phyloP scores from a whole-genome alignment of 2,329 filamentous ascomycete species.

The Cadophora sp. region DNA sequence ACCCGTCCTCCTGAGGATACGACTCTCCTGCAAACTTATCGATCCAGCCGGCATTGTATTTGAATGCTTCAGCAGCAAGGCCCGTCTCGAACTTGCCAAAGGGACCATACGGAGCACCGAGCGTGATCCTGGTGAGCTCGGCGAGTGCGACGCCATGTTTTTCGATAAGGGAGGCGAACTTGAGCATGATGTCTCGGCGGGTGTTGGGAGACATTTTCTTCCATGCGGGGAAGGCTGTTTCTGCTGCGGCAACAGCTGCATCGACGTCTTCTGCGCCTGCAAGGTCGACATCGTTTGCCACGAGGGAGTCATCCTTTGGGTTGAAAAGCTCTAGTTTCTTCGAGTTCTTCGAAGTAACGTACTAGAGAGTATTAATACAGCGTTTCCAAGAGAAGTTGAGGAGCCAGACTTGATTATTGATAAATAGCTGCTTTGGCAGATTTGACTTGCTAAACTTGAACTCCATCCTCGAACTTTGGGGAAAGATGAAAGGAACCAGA shows the following conservation, averaged over 20 bases:
- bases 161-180: slow-evolving; percentile 53
- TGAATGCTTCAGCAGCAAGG: slow-evolving; percentile 39
- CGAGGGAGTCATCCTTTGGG: slow-evolving; percentile 55
- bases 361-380: too few relatives aligned
- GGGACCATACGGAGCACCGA: slow-evolving; percentile 52
- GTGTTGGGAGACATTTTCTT: slow-evolving; percentile 46
- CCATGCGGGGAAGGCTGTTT: slow-evolving; percentile 55
- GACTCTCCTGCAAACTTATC: slow-evolving; percentile 49
- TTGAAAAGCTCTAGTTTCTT: too few relatives aligned
- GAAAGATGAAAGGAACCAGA: too few relatives aligned
- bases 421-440: too few relatives aligned
- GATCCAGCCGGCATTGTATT: slow-evolving; percentile 48
- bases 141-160: slow-evolving; percentile 46
- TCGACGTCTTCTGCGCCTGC: slow-evolving; percentile 52
- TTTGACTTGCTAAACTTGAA: too few relatives aligned
- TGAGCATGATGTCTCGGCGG: slow-evolving; percentile 50
- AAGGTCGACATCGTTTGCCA: slow-evolving; percentile 54
- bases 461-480: too few relatives aligned
- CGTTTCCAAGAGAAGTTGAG: too few relatives aligned
- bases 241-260: slow-evolving; percentile 51
- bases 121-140: slow-evolving; percentile 52
- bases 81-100: slow-evolving; percentile 54
- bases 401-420: too few relatives aligned
- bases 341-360: too few relatives aligned
- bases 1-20: slow-evolving; percentile 53